These are phyloP conservation scores for Pythium myriotylum DNA, from an alignment of 352 stramenopile species.

Conservation along the genomic window DNA sequence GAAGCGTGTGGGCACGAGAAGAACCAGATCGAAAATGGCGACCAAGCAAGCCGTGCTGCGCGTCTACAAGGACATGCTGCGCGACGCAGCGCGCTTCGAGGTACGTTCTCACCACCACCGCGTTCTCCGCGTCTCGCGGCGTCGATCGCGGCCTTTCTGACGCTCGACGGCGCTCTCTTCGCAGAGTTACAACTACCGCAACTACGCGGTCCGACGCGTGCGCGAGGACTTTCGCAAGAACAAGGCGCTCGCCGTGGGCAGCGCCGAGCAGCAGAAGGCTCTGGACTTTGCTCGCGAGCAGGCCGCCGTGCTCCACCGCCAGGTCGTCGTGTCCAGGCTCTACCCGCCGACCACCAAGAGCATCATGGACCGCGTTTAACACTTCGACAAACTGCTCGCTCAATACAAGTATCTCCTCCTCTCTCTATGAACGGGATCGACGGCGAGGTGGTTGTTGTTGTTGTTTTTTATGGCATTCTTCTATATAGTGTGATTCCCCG, in stretches of 20 bases:
- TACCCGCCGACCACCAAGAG: conserved; percentile 67
- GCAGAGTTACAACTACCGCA: conserved; percentile 78
- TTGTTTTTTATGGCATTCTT: conserved; percentile 7
- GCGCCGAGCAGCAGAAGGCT: conserved; percentile 53
- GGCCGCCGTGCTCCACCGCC: conserved; percentile 56
- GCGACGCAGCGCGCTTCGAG: conserved; percentile 28
- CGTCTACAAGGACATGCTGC: conserved; percentile 34
- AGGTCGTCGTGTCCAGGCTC: conserved; percentile 67
- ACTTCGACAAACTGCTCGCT: not conserved
- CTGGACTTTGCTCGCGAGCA: conserved; percentile 50
- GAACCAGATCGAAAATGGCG: conserved; percentile 22
- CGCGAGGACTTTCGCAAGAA: conserved; percentile 80
- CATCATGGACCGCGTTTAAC: conserved; percentile 55
- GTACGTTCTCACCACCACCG: not conserved
- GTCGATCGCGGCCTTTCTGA: conserved; percentile 10
- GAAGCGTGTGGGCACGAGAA: conserved; percentile 2
- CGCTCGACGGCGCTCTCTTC: conserved; percentile 4
- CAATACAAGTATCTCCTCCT: no score
- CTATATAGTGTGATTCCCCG: not conserved
- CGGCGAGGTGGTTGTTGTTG: not conserved
- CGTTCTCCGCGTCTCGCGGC: not conserved
- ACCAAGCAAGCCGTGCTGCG: conserved; percentile 29
- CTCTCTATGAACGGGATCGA: no score
- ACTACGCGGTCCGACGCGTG: conserved; percentile 64
- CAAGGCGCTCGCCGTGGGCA: conserved; percentile 43